Evolutionary conservation across 2,329 filamentous ascomycete species (phyloP), one percentile per base, ranked within the genome.

Genomic region (Pseudocercospora macadamiae): DNA sequence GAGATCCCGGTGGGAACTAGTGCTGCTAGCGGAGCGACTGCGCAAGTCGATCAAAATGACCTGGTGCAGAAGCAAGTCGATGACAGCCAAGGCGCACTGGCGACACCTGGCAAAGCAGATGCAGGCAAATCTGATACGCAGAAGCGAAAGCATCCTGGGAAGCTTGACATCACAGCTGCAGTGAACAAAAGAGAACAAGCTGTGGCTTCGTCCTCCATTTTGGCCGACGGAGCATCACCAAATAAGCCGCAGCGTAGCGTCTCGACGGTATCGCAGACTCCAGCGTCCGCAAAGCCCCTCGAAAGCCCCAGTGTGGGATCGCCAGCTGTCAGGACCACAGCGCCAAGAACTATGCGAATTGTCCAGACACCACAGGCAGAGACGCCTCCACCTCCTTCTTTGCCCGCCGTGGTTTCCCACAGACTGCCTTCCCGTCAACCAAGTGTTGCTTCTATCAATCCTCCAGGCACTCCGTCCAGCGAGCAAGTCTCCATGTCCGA

Each of bases 401-500:
- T 12, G 66, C 76, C 21, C 7, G 61, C 64, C 36, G 69, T 75
- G 6, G 60, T 69, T 18, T 60, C 62, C 7, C 75, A 73, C 18
- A 77, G 77, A 53, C 66, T 80, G 14, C 73, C 79, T 6, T 82
- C 80, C 18, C 76, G 82, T 23, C 79, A 84, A 67, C 77, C 79
- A 4, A 83, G 78, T 59, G 73, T 86, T 10, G 82, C 83, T 6
- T 86, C 84, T 1, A 74, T 81, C 51, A 84, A 88, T 57, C 79
- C 83, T 5, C 89, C 90, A n/a, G 86, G 86, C 25, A 92, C 89
- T 0, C 89, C 90, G 0, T 83, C 78, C 1, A 92, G 89, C 69
- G 90, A 93, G 68, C 79, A 86, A 56, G 80, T 90, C 32, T 91
- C 89, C n/a, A 69, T 71, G 21, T 71, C 70, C 9, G 90, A 93